Base-by-base conservation (phyloP, 2,329 filamentous ascomycete species). In the Pyrenochaeta sp. region DNA sequence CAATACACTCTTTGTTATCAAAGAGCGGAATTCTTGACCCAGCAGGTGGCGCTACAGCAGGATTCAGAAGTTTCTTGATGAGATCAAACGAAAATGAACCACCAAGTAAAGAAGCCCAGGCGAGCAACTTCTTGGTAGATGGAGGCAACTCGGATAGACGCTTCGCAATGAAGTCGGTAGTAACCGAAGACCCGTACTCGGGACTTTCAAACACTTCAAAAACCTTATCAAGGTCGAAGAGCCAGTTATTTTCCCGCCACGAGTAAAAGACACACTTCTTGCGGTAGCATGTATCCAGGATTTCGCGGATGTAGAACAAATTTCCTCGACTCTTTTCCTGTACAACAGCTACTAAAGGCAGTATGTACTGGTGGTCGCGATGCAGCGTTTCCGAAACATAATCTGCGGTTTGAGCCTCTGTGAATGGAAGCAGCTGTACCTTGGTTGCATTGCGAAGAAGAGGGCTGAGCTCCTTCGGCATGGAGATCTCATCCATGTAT, bases 231-330 rank as follows among this genome's bases (percentile, higher is more conserved):
- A 96, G 74, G 62, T 95, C 88, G 65, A 87, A 96, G 19, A 61
- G 35, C 93, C 93, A 97, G 31, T 82, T 80, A 32, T 85, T 89
- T 53, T 87, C 83, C 57, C 85, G 85, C 79, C 94, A 96, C 50
- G 91, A 90, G 69, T 96, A 96, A 82, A 86, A 96, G 35, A 96
- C 88, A 67, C 89, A 96, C 55, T 87, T 87, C 64, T 90, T 94
- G 27, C 89, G 84, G 67, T 96, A 86, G 66, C 90, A 95, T 3
- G 88, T 87, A 62, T 89, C 89, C 4, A 96, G 81, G 81, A 96
- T 95, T 72, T 96, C 90, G 41, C 90, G 82, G 68, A 96, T 88
- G 62, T 94, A 95, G 62, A 96, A 96, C 0, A 91, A 87, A 50
- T 96, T 96, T 1, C 92, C 92, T 18, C 83, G 83, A 7, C 89